Percentiles rank a stretch among this genome's conserved stretches.
Conservation (phyloP, 129 eudicot genomes). For the Lonicera japonica region DNA sequence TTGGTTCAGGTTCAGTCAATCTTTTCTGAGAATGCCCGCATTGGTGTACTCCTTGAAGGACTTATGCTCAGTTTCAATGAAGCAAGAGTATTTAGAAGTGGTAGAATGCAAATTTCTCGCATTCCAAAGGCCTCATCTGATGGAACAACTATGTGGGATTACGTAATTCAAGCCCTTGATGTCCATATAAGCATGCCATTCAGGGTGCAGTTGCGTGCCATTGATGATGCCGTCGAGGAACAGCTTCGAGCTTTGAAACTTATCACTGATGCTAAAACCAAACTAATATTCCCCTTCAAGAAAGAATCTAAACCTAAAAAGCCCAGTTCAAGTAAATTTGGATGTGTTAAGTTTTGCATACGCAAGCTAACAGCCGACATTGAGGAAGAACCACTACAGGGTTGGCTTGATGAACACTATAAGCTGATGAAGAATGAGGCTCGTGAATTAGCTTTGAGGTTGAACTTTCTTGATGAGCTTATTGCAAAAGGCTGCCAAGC, state of each 20-base stretch:
- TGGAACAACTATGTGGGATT: conserved; percentile 68
- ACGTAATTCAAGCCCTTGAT: conserved; percentile 97
- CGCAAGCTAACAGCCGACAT: conserved; percentile 86
- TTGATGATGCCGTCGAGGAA: conserved; percentile 93
- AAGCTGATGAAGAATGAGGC: conserved; percentile 84
- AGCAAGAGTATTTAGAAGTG: conserved; percentile 65
- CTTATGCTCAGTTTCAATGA: conserved; percentile 64
- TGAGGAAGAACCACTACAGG: conserved; percentile 96
- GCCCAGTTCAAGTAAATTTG: conserved; percentile 56
- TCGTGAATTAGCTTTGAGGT: conserved; percentile 83
- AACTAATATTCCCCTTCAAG: conserved; percentile 46
- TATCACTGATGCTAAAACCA: conserved; percentile 65
- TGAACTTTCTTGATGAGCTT: conserved; percentile 59
- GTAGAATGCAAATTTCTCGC: conserved; percentile 95
- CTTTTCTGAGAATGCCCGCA: conserved; percentile 96
- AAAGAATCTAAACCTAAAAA: conserved; percentile 63
- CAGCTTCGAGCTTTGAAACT: conserved; percentile 90
- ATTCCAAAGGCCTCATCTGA: conserved; percentile 47
- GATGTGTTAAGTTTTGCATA: conserved; percentile 62
- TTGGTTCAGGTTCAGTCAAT: conserved; percentile 79
- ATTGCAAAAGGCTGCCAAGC: conserved; percentile 40
- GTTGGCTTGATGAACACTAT: conserved; percentile 98
- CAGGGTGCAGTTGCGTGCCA: conserved; percentile 90
- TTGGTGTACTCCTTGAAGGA: conserved; percentile 94
- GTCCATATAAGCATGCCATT: conserved; percentile 88